Base-by-base conservation (phyloP, 192 early-diverging fungal genomes). In the Jimgerdemannia lactiflua region DNA sequence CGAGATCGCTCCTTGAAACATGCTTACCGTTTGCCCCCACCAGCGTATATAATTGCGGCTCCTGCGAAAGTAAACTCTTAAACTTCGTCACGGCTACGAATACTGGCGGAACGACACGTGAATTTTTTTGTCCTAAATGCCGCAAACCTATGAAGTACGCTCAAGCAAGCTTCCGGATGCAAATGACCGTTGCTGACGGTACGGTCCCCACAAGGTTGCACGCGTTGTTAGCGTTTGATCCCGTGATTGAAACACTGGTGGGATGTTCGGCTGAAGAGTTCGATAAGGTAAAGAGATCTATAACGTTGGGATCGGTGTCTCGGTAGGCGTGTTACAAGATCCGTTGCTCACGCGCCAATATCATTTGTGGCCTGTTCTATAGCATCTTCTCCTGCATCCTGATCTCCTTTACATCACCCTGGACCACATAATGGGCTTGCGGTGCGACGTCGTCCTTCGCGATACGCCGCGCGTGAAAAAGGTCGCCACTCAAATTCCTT, bases 191-290 rank as follows among this genome's bases (percentile, higher is more conserved):
- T 29, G 64, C 54, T 14, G 67, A 73, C 64, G 42, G 64, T 18
- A 64, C 43, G 11, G 63, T 59, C 14, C 49, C 8, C 49, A 14
- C 8, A 14, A 59, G 49, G 49, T 59, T 59, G 49, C 49, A 73
- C 42, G 43, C 44, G 29, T 20, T 73, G 29, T 39, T 73, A 14
- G 72, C 72, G 3, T 73, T 64, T 41, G 72, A 73, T 39, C 42
- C 40, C 19, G 72, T 66, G 65, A 42, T 73, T 40, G 54, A 39
- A 40, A 64, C 44, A 40, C 39, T 73, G 7, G 65, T 73, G 39
- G 72, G 72, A 2, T 73, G 72, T n/a, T 42, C 72, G 4, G 72
- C 72, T 4, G 65, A 42, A 9, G 72, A 65, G 42, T 73, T 73
- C 42, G 72, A 73, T 41, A 42, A 65, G 72, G 72, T 73, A 39